Evolutionary conservation across 2,329 filamentous ascomycete species (phyloP).

Genomic region (Phoma sp.): DNA sequence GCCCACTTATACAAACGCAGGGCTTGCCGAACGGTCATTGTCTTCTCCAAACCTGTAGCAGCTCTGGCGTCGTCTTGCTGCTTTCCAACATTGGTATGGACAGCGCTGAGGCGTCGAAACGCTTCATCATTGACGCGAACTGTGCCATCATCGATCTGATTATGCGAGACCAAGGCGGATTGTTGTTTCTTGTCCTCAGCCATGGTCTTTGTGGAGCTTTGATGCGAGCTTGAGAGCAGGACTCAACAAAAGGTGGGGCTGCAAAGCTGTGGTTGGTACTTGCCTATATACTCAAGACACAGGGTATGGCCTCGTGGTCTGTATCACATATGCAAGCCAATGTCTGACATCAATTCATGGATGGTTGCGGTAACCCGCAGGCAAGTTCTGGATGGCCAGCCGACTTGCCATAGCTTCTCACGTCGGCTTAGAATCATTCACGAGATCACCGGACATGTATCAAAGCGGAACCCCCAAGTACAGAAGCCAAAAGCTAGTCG

Average conservation of each 20-base stretch:
- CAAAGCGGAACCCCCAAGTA: neutral
- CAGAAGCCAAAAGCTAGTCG: slow-evolving; percentile 10
- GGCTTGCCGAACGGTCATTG: slow-evolving; percentile 20
- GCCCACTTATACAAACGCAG: slow-evolving; percentile 75
- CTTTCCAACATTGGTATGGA: slow-evolving; percentile 9
- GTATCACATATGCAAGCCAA: slow-evolving; percentile 9
- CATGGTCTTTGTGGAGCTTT: slow-evolving; percentile 5
- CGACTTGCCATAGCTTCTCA: neutral
- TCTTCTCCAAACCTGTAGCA: slow-evolving; percentile 14
- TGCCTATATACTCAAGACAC: slow-evolving; percentile 3
- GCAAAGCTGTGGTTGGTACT: neutral
- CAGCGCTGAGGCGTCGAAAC: slow-evolving; percentile 14
- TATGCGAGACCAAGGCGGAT: slow-evolving; percentile 10
- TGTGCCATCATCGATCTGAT: slow-evolving; percentile 8
- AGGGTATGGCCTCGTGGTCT: neutral
- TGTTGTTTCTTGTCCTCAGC: slow-evolving; percentile 3
- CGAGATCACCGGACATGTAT: slow-evolving; percentile 9
- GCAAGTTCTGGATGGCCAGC: neutral
- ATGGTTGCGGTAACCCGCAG: slow-evolving; percentile 6
- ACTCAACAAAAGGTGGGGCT: neutral
- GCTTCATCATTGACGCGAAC: slow-evolving; percentile 15
- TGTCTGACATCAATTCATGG: neutral
- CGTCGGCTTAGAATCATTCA: neutral
- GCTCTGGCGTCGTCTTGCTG: slow-evolving; percentile 17
- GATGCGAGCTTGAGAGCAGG: neutral